phyloP scores from a whole-genome alignment of 192 early-diverging fungal species.

The Chytriomyces confervae region DNA sequence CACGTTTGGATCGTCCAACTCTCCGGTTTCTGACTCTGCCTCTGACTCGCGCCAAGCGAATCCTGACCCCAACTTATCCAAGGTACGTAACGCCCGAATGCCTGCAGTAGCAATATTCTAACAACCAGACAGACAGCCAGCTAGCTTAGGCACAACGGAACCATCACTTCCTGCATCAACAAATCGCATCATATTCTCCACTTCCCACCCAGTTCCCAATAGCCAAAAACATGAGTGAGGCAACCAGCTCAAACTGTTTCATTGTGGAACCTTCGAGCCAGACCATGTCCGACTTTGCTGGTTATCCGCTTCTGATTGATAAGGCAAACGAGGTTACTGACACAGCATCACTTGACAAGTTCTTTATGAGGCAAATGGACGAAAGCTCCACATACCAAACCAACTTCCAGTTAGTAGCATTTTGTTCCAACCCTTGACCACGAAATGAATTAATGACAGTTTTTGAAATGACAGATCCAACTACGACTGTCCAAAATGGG shows the following conservation, averaged over 20 bases:
- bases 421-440: background rate
- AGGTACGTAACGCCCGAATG: too few relatives aligned
- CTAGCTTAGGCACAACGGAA: too few relatives aligned
- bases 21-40: too few relatives aligned
- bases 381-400: background rate
- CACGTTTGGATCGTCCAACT: too few relatives aligned
- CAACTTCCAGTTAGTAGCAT: background rate
- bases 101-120: too few relatives aligned
- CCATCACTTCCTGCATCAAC: background rate
- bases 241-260: constrained; percentile 16
- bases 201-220: background rate
- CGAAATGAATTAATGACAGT: background rate
- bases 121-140: too few relatives aligned
- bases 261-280: background rate
- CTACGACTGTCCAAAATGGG: too few relatives aligned
- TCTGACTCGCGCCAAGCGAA: too few relatives aligned
- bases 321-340: background rate
- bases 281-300: constrained; percentile 9
- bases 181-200: background rate
- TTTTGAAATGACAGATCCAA: background rate
- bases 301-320: constrained; percentile 11
- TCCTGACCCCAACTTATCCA: too few relatives aligned
- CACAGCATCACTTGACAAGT: constrained; percentile 11
- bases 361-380: constrained; percentile 7
- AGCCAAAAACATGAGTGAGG: background rate